A percentile compares a stretch with the other conserved stretches of the same genome.
Conservation (phyloP, 148 eudicot species). For the Diospyros lotus region DNA sequence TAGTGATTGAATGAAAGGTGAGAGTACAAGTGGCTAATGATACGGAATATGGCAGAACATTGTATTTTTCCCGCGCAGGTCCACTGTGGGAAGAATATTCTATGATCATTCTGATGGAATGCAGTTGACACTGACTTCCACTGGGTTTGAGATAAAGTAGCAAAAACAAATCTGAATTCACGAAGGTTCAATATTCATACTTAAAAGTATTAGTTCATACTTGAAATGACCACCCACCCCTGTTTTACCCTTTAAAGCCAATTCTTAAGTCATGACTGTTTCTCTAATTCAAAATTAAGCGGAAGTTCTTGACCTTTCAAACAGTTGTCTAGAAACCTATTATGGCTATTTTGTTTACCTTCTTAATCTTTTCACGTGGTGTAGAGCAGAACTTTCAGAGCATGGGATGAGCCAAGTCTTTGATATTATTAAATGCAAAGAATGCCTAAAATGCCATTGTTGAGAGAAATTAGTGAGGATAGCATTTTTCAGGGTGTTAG, state of each 20-base stretch:
- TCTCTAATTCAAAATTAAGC: not conserved
- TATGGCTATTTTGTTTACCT: too few relatives aligned
- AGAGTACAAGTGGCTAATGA: constrained; percentile 4
- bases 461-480: too few relatives aligned
- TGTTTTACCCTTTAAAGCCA: not conserved
- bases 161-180: not conserved
- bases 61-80: not conserved
- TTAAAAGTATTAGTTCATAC: not conserved
- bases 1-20: constrained; percentile 17
- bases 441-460: too few relatives aligned
- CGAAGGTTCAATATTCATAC: not conserved
- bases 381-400: too few relatives aligned
- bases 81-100: not conserved
- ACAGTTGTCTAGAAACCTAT: too few relatives aligned
- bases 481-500: not conserved
- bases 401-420: too few relatives aligned
- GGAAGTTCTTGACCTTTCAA: too few relatives aligned
- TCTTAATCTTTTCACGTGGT: too few relatives aligned
- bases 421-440: too few relatives aligned
- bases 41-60: constrained; percentile 18
- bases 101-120: not conserved
- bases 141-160: not conserved
- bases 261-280: not conserved
- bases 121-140: not conserved
- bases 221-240: not conserved